Base-by-base conservation (phyloP, 768 basidiomycete species). In the Psilocybe subaeruginosa region DNA sequence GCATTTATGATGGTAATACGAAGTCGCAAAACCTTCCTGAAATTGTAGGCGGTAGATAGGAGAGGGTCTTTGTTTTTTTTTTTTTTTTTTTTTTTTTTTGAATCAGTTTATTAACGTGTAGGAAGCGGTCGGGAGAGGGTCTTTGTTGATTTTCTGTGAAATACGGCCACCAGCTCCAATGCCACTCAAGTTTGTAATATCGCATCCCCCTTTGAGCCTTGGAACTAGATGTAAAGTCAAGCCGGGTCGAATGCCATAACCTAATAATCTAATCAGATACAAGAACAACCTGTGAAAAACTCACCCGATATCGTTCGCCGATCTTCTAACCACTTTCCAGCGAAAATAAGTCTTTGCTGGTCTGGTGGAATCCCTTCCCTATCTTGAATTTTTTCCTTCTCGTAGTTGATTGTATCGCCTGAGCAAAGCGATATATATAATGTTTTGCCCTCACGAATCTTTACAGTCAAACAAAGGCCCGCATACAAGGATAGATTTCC, bases 1-100 rank as follows among this genome's bases (percentile, higher is more conserved):
- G 62, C 60, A 29, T 66, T 62, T 19, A 64, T 66, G 23, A 64
- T 63, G n/a, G 62, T 59, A n/a, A 64, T 52, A 46, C 64, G 62
- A 6, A 66, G 51, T 7, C 54, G 53, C n/a, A 45, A 47, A 31
- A 35, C n/a, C 23, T 55, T 50, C 29, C 41, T 46, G 43, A 43
- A 23, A 48, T 66, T 37, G 49, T 66, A 66, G n/a, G 63, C 60
- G 23, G 35, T 31, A 8, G 59, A 37, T 7, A 54, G 62, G 31
- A 59, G 19, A 33, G 59, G 55, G 37, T 66, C 65, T 48, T 60
- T 60, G 33, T 66, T 63, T n/a, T n/a, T n/a, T n/a, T n/a, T n/a
- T n/a, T n/a, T n/a, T n/a, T n/a, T n/a, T n/a, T n/a, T n/a, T n/a
- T n/a, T n/a, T n/a, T n/a, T n/a, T n/a, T n/a, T n/a, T n/a, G n/a